Percentiles rank a stretch among this genome's conserved stretches.
Conservation (phyloP, 176 grass and related monocot species). For the Tillandsia leiboldiana region DNA sequence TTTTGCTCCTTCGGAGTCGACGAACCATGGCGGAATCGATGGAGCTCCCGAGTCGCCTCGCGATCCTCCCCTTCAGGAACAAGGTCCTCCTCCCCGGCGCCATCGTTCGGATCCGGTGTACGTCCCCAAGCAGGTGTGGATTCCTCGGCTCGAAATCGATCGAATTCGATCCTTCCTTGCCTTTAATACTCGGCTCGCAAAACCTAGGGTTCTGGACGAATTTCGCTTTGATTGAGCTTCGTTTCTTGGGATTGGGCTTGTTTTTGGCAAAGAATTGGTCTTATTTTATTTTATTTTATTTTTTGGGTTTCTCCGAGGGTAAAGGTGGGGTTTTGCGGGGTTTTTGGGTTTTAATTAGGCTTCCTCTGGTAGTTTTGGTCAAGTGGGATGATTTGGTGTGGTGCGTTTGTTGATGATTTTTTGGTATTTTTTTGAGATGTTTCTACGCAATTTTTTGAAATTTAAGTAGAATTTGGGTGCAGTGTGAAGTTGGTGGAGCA, state of each 20-base stretch:
- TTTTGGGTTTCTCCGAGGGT: not conserved
- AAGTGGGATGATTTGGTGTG: not conserved
- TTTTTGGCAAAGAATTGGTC: not conserved
- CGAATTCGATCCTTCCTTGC: not conserved
- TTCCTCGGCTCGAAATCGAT: not conserved
- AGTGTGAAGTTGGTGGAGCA: conserved; percentile 98
- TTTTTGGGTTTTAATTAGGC: not conserved
- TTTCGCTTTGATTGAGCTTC: not conserved
- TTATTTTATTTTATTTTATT: not conserved
- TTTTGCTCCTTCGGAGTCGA: not conserved
- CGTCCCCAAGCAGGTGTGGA: conserved; percentile 77
- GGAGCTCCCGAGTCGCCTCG: conserved; percentile 73
- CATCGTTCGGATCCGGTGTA: conserved; percentile 94
- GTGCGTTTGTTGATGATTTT: not conserved
- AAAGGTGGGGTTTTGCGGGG: not conserved
- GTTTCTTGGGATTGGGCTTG: not conserved
- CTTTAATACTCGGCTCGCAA: not conserved
- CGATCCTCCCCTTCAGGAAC: conserved; percentile 92
- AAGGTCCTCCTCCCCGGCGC: conserved; percentile 89
- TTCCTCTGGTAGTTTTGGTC: too few species aligned
- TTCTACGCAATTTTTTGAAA: not conserved
- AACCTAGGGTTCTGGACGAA: not conserved
- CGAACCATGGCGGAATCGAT: conserved; percentile 59
- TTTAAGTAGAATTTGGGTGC: conserved; percentile 6
- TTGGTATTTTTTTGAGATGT: not conserved